Conservation (phyloP, 2,329 filamentous ascomycete genomes). For the Hymenoscyphus albidus region DNA sequence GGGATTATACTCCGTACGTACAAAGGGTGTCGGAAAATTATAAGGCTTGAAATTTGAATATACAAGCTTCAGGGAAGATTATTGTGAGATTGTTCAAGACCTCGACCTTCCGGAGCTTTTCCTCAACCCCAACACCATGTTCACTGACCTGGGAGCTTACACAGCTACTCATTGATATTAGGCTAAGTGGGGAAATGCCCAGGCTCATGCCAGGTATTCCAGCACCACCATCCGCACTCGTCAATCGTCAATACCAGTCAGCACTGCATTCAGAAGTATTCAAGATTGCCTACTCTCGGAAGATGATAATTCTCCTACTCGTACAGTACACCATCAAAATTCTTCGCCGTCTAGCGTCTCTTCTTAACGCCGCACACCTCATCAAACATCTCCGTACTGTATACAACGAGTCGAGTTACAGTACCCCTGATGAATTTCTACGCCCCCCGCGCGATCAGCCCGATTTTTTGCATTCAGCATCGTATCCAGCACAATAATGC, state of each 20-base stretch:
- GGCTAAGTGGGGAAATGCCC: no score
- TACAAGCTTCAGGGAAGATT: neutral
- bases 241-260: neutral
- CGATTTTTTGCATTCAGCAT: neutral
- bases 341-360: neutral
- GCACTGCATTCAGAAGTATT: neutral
- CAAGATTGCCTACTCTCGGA: neutral
- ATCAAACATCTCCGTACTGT: neutral
- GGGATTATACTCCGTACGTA: no score
- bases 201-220: neutral
- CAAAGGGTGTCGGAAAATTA: neutral
- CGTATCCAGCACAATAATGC: neutral
- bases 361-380: slow-evolving; percentile 2
- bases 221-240: neutral
- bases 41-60: neutral
- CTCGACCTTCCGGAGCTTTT: neutral
- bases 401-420: neutral
- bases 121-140: no score
- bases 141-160: no score
- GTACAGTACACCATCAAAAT: neutral
- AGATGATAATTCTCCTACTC: neutral
- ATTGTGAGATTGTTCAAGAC: neutral
- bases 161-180: no score
- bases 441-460: neutral
- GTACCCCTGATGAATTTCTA: neutral